Percentiles rank a stretch among this genome's conserved stretches.
Conservation (phyloP, 164 flowering plant genomes). For the Piper longum region DNA sequence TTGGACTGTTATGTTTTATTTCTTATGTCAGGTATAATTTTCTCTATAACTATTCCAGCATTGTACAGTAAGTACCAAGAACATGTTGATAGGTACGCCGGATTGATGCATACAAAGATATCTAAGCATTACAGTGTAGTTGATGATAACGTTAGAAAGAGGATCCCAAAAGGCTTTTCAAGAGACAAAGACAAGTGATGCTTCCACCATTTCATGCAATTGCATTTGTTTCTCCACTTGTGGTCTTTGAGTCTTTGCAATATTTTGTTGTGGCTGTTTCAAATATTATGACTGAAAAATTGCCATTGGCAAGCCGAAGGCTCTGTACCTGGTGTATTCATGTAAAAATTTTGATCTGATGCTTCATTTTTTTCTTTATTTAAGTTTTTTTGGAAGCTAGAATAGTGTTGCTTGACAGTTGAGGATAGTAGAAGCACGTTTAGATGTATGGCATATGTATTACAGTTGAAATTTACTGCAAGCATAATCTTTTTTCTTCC, state of each 20-base stretch:
- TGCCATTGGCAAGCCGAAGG: not conserved
- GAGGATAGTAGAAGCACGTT: not conserved
- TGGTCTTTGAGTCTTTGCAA: not conserved
- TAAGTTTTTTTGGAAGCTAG: not conserved
- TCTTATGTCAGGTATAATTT: constrained; percentile 41
- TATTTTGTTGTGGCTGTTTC: not conserved
- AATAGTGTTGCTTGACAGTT: not conserved
- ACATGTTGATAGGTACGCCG: constrained; percentile 53
- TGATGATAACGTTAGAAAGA: constrained; percentile 57
- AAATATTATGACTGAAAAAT: not conserved
- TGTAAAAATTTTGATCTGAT: not conserved
- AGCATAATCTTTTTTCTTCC: too few relatives aligned
- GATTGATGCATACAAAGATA: constrained; percentile 41
- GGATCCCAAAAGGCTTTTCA: constrained; percentile 38
- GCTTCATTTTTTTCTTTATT: not conserved
- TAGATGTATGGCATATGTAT: not conserved
- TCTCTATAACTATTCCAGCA: constrained; percentile 69
- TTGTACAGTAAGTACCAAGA: constrained; percentile 57
- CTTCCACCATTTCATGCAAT: not conserved
- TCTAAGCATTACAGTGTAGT: constrained; percentile 61
- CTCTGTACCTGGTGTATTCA: not conserved
- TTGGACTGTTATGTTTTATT: not conserved
- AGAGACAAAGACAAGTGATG: constrained; percentile 43
- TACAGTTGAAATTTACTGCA: not conserved
- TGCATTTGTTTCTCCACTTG: not conserved